These are phyloP conservation scores for Colletotrichum truncatum DNA, from an alignment of 2,329 filamentous ascomycete genomes.

Conservation along the genomic window DNA sequence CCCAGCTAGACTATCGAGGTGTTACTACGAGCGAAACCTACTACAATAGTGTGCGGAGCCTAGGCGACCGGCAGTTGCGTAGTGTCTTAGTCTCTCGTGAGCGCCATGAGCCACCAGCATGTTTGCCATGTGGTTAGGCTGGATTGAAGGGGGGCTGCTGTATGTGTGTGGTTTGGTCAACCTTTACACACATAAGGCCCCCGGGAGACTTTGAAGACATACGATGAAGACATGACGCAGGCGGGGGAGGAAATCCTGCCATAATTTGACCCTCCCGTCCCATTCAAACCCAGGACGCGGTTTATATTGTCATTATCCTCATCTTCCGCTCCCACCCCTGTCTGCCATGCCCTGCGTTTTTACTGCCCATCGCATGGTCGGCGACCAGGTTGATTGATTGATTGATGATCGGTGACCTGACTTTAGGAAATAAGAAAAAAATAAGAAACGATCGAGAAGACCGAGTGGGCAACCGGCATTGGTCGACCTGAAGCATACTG, in stretches of 20 bases:
- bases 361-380: not conserved
- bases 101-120: conserved; percentile 24
- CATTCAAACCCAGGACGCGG: not conserved
- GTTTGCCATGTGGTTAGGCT: conserved; percentile 26
- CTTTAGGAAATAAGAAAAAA: not conserved
- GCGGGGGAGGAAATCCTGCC: not conserved
- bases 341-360: not conserved
- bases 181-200: conserved; percentile 4
- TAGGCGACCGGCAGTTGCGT: conserved; percentile 19
- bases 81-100: conserved; percentile 20
- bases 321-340: too few relatives aligned
- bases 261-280: not conserved
- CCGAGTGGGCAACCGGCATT: conserved; percentile 19
- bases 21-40: conserved; percentile 20
- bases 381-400: not conserved
- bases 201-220: not conserved
- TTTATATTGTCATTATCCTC: too few relatives aligned
- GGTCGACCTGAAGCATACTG: conserved; percentile 22
- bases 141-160: not conserved
- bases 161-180: not conserved
- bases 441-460: not conserved
- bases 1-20: not conserved
- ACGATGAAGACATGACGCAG: conserved; percentile 5
- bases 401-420: conserved; percentile 20
- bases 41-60: not conserved